Conservation (phyloP, 768 basidiomycete species). For the Lactarius akahatsu region DNA sequence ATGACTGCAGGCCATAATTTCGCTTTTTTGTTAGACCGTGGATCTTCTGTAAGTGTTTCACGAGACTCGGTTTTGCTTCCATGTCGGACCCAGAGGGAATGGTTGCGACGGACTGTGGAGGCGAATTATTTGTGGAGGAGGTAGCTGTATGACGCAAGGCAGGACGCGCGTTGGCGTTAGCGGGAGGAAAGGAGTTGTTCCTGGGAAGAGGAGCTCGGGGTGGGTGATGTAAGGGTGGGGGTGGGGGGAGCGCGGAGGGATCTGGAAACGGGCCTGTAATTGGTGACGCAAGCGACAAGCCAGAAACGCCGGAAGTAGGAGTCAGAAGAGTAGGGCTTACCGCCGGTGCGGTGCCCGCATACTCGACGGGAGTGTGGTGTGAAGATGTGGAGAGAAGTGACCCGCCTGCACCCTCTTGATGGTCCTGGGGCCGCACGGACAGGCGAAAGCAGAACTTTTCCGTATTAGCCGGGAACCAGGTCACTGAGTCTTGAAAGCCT, state of each 20-base stretch:
- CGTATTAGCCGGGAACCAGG: slow-evolving; percentile 25
- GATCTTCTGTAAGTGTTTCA: slow-evolving; percentile 29
- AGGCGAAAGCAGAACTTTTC: slow-evolving; percentile 24
- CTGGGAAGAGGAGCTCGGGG: slow-evolving; percentile 26
- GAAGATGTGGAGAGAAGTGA: slow-evolving; percentile 5
- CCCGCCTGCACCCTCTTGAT: slow-evolving; percentile 8
- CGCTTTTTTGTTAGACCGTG: slow-evolving; percentile 31
- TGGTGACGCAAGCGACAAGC: slow-evolving; percentile 24
- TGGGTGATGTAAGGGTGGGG: slow-evolving; percentile 5
- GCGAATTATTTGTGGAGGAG: slow-evolving; percentile 22
- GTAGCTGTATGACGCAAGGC: neutral
- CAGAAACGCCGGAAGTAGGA: slow-evolving; percentile 17
- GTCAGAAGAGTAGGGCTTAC: slow-evolving; percentile 24
- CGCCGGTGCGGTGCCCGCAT: slow-evolving; percentile 11
- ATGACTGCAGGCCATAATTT: slow-evolving; percentile 26
- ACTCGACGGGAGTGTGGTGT: slow-evolving; percentile 5
- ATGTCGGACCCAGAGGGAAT: slow-evolving; percentile 7
- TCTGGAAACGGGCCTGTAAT: slow-evolving; percentile 19
- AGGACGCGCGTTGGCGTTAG: slow-evolving; percentile 14
- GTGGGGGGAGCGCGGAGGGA: slow-evolving; percentile 9
- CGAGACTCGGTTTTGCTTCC: slow-evolving; percentile 24
- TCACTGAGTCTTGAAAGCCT: slow-evolving; percentile 12
- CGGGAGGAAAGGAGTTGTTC: slow-evolving; percentile 25
- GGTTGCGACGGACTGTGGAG: slow-evolving; percentile 8
- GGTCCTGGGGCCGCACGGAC: slow-evolving; percentile 18